Percentiles rank a stretch among this genome's conserved stretches.
These are phyloP conservation scores for Fraxinus sp. DNA, from an alignment of 305 asterid species.

Conservation along the genomic window DNA sequence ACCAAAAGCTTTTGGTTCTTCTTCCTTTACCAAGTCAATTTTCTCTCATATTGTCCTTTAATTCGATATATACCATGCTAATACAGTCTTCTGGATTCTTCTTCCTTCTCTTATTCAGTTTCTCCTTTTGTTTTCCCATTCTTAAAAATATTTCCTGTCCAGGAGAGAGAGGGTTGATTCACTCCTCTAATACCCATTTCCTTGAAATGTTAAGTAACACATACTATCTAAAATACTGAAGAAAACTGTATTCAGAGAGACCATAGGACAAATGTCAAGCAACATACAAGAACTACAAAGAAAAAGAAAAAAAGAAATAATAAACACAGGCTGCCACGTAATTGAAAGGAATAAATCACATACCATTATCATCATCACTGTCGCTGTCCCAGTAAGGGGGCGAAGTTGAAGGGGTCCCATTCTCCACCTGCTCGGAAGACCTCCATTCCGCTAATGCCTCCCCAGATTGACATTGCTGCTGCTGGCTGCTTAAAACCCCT, in stretches of 20 bases:
- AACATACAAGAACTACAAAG: not conserved
- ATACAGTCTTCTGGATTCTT: not conserved
- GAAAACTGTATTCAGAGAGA: not conserved
- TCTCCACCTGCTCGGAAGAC: constrained; percentile 79
- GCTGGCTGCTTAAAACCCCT: constrained; percentile 50
- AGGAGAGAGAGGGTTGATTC: not conserved
- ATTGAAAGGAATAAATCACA: constrained; percentile 17
- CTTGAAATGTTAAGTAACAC: not conserved
- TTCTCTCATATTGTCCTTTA: not conserved
- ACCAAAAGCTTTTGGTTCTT: not conserved
- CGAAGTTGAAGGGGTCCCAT: constrained; percentile 71
- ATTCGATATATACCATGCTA: not conserved
- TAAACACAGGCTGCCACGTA: not conserved
- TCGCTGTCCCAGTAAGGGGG: constrained; percentile 93
- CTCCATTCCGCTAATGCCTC: constrained; percentile 82
- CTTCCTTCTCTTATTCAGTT: not conserved
- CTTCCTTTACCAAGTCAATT: not conserved
- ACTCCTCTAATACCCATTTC: not conserved
- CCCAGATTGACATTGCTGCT: constrained; percentile 54
- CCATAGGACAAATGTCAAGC: not conserved
- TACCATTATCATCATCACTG: constrained; percentile 60
- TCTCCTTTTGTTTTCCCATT: not conserved
- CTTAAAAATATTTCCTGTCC: not conserved
- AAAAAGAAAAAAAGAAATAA: not conserved
- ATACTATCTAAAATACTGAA: not conserved